Percentiles rank a stretch among this genome's conserved stretches.
Conservation (phyloP, 2,329 filamentous ascomycete genomes). For the Stagonosporopsis chrysanthemi region DNA sequence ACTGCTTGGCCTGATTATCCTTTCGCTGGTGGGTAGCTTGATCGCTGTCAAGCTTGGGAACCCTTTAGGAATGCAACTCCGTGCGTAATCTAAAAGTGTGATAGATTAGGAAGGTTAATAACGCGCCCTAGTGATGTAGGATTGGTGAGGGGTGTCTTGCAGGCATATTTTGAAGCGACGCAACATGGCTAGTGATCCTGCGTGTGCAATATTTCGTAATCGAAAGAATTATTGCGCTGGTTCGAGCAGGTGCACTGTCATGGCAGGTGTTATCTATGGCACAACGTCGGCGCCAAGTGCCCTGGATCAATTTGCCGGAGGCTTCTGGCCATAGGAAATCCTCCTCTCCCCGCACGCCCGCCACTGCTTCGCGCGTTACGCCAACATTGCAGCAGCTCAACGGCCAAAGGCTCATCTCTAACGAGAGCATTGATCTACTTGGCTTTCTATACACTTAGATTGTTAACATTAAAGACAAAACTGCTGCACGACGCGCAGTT, state of each 20-base stretch:
- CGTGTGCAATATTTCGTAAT: not conserved
- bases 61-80: not conserved
- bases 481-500: too few relatives aligned
- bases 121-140: not conserved
- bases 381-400: too few relatives aligned
- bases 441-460: too few relatives aligned
- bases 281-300: not conserved
- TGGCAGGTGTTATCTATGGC: not conserved
- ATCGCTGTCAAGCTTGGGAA: not conserved
- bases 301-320: too few relatives aligned
- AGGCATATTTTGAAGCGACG: too few relatives aligned
- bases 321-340: too few relatives aligned
- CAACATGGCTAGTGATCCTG: too few relatives aligned
- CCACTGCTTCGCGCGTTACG: too few relatives aligned
- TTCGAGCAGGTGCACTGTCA: not conserved
- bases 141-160: not conserved
- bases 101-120: not conserved
- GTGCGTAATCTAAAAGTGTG: not conserved
- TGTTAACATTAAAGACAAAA: too few relatives aligned
- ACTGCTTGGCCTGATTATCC: not conserved
- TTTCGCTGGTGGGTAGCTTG: not conserved
- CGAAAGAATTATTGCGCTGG: not conserved
- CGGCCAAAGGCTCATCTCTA: too few relatives aligned
- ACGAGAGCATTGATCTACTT: too few relatives aligned
- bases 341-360: too few relatives aligned